Base-by-base conservation (phyloP, 2,329 filamentous ascomycete genomes). In the Clarireedia hainanense region DNA sequence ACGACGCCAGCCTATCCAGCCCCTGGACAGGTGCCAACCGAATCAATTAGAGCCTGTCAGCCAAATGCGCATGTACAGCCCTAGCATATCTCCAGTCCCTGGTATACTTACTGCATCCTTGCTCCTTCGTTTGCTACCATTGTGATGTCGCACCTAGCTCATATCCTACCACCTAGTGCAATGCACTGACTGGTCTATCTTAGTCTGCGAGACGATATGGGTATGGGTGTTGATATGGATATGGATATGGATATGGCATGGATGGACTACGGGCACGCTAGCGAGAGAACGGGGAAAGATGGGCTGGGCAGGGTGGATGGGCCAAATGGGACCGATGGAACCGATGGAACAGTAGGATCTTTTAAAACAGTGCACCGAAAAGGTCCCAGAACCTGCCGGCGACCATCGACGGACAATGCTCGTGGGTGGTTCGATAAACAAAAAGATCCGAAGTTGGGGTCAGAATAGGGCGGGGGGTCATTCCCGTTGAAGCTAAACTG, bases 41-140 rank as follows among this genome's bases (percentile, higher is more conserved):
- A 59, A 59, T 60, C 60, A 63, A 60, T 61, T 62, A 57, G 59
- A 66, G 64, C 64, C 61, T 62, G 64, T 66, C 63, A 65, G 60
- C 63, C 61, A 58, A 51, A 61, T 46, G 34, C 30, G 56, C 59
- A 61, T 61, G 55, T 60, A 59, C 61, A 66, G 63, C 62, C 63
- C 64, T 66, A 59, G 61, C 56, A 61, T 55, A 58, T 57, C 57
- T 61, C 57, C 45, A 23, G 39, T 46, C 27, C 53, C 53, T 56
- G 40, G 47, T 39, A 51, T 57, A 59, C 59, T 57, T 52, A 58
- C 30, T 1, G 55, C 61, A 57, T 59, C 63, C 60, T 60, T 62
- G 50, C 30, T 45, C 51, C 56, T 34, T 34, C 30, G 30, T 34
- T 34, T 2, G 1, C 1, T 63, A 61, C 60, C 61, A 63, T 62